Evolutionary conservation across 106 monocot species (phyloP).

Genomic region (Acorus calamus): DNA sequence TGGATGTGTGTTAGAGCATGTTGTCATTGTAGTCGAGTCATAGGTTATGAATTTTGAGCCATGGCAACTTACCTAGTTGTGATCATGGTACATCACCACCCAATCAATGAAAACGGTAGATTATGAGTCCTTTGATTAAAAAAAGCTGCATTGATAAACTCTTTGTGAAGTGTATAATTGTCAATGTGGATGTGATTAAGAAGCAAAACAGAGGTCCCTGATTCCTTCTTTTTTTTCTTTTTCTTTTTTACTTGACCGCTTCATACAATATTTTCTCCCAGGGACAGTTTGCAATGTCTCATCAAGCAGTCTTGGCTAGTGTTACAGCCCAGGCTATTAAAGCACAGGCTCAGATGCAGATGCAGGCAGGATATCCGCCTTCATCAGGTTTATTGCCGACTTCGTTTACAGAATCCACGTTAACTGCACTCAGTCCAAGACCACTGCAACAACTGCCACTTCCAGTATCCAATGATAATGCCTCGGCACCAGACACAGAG

Average conservation of each 20-base stretch:
- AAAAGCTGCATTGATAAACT: too few species aligned
- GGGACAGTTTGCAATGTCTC: conserved; percentile 64
- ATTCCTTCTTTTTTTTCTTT: neutral
- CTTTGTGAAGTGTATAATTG: too few species aligned
- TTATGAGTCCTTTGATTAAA: too few species aligned
- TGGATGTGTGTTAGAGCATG: too few species aligned
- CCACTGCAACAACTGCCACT: conserved; percentile 15
- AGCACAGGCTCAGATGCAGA: conserved; percentile 65
- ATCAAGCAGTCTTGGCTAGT: conserved; percentile 67
- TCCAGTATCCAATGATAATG: conserved; percentile 7
- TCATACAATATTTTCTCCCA: conserved; percentile 9
- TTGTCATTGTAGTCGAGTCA: too few species aligned
- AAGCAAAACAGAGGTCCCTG: neutral
- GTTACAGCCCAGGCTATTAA: conserved; percentile 61
- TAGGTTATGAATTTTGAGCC: too few species aligned
- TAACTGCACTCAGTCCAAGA: conserved; percentile 15
- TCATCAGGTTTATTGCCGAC: conserved; percentile 15
- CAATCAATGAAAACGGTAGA: too few species aligned
- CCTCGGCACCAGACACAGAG: conserved; percentile 3
- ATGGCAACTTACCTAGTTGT: too few species aligned
- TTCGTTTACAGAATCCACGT: conserved; percentile 17
- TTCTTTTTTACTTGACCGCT: neutral
- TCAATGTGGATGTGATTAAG: too few species aligned
- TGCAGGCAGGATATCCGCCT: conserved; percentile 18
- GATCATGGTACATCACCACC: too few species aligned